Base-by-base conservation (phyloP, 116 monocot genomes). In the Phalaenopsis hybrid region DNA sequence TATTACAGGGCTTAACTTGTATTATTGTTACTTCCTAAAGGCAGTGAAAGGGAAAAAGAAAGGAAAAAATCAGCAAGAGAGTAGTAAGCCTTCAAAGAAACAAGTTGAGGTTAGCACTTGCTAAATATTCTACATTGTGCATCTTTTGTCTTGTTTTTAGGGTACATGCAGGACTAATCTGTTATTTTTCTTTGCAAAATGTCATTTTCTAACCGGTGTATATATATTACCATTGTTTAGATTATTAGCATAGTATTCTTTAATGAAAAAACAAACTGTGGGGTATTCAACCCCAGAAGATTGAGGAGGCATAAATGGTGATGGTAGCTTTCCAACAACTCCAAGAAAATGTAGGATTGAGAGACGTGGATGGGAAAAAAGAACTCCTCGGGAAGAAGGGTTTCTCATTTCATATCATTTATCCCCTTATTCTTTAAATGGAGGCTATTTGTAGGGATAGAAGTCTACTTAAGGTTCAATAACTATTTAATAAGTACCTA, bases 21-120 rank as follows among this genome's bases (percentile, higher is more conserved):
- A 23, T 81, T 44, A 50, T 74, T 78, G 4, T 87, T 78, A 28
- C 33, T 61, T 76, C 80, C 10, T 75, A 77, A 41, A 87, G 87
- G 79, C 77, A 1, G 31, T 77, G 4, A 88, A 86, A 80, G 88
- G 89, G 37, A 88, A 88, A 75, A 88, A 79, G 83, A 87, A 91
- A 79, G 86, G 75, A 37, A 85, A 87, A 59, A 88, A 80, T 34
- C 82, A 85, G 69, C 86, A 85, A 79, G 90, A 88, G 79, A 84
- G 73, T 34, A 87, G n/a, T 83, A 92, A 90, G 79, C 79, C 63
- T 74, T 80, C 86, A 77, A 89, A 86, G 77, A 69, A 89, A 49
- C 88, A 85, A 70, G 41, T 85, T 21, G 86, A 83, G 78, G 92
- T 92, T 12, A 78, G 87, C 83, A 49, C 52, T 77, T 77, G 77